Evolutionary conservation across 805 yeast genomes (phyloP).

Genomic region (Saccharomycopsis sp.): DNA sequence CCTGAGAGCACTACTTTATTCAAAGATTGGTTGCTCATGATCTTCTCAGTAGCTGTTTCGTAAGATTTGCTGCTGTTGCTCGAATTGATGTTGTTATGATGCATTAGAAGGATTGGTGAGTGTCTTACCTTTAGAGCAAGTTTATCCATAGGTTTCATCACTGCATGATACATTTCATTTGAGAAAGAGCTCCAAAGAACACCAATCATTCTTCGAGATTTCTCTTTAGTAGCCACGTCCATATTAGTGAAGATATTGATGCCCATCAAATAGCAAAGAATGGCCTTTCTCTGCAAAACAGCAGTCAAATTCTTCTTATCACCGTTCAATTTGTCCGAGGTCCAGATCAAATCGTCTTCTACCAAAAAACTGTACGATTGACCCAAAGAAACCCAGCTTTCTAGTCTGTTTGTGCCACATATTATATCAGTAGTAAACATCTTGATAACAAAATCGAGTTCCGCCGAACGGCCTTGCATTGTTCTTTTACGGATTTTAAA

Average conservation of each 20-base stretch:
- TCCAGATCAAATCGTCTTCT: conserved; percentile 90
- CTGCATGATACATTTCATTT: conserved; percentile 48
- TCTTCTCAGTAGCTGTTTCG: conserved; percentile 25
- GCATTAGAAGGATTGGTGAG: conserved; percentile 30
- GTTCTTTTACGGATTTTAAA: conserved; percentile 67
- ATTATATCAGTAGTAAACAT: conserved; percentile 61
- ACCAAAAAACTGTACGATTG: conserved; percentile 71
- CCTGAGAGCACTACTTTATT: conserved; percentile 37
- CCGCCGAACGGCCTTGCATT: conserved; percentile 77
- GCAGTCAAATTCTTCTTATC: conserved; percentile 61
- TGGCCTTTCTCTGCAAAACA: conserved; percentile 55
- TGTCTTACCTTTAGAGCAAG: conserved; percentile 44
- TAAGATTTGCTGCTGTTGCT: conserved; percentile 16
- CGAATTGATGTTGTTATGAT: conserved; percentile 8
- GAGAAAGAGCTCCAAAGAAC: conserved; percentile 50
- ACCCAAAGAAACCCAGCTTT: conserved; percentile 82
- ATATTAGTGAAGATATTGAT: conserved; percentile 35
- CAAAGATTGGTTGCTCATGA: conserved; percentile 26
- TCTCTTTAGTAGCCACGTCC: conserved; percentile 21
- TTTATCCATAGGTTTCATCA: conserved; percentile 58
- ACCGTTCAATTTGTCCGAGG: conserved; percentile 70
- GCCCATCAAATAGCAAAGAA: conserved; percentile 73
- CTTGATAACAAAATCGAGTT: conserved; percentile 65
- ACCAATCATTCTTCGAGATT: conserved; percentile 33
- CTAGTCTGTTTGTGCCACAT: conserved; percentile 62